Evolutionary conservation across 495 filamentous ascomycete genomes (phyloP), one percentile per base, ranked within the genome.

Genomic region (Thozetella sp.): DNA sequence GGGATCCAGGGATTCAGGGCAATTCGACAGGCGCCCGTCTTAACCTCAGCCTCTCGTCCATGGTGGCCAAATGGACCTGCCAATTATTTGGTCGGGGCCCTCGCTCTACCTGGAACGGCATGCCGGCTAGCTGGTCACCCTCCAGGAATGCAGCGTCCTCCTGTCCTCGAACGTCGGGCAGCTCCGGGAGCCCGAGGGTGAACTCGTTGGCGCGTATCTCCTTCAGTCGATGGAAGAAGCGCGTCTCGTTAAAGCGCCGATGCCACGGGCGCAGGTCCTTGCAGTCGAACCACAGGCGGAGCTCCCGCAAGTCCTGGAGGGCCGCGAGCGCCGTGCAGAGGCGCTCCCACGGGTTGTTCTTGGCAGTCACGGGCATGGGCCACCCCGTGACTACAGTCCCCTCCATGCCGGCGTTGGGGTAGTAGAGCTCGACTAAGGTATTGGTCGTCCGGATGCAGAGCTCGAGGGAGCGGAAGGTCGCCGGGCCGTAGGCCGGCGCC

Each of bases 181-280:
- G 48, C 24, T 56, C 27, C 1, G 68, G 68, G 50, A 71, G 53
- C 22, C 26, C 56, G 22, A 72, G 53, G 23, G 65, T 45, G 27
- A 69, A 72, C 24, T 46, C 43, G 30, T 40, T n/a, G 10, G 59
- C 56, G n/a, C 53, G 54, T 6, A 71, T 62, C 6, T 60, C 25
- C 13, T 46, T 19, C 25, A 72, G 57, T 3, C 24, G 24, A 0
- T 4, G 59, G 15, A 71, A 63, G 54, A 71, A 53, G 11, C 59
- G 53, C 48, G 59, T 65, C 61, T 71, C 68, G 58, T 51, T 58
- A 3, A 68, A 63, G 20, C 65, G 63, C 55, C 57, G 54, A 51
- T 65, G 54, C 69, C 69, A 72, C 2, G 63, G 64, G 12, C 66
- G 58, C 48, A 72, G 64, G 59, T 72, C 69, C 26, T 62, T 48